Evolutionary conservation across 2,329 filamentous ascomycete species (phyloP).

Genomic region (Aspergillus floridensis): DNA sequence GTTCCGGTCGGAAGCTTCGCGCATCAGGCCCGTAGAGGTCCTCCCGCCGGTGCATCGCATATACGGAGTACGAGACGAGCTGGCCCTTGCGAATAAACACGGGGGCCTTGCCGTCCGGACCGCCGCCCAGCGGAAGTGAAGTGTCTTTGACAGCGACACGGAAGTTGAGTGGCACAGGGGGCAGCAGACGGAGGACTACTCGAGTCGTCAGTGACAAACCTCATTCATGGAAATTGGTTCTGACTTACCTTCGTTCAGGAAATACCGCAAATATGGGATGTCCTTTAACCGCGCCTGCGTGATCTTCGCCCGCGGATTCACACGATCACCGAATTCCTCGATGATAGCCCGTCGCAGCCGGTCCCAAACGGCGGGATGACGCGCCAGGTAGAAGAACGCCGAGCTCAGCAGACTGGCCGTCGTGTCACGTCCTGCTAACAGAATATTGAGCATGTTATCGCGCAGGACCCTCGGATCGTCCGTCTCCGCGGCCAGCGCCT

Average conservation of each 20-base stretch:
- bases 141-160: slow-evolving; percentile 44
- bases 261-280: slow-evolving; percentile 40
- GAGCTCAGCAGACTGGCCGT: slow-evolving; percentile 48
- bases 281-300: slow-evolving; percentile 45
- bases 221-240: neutral
- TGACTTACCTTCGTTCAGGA: slow-evolving; percentile 36
- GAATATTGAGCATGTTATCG: slow-evolving; percentile 50
- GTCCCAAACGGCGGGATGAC: slow-evolving; percentile 36
- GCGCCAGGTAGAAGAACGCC: slow-evolving; percentile 49
- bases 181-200: slow-evolving; percentile 43
- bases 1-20: slow-evolving; percentile 48
- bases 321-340: slow-evolving; percentile 43
- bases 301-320: slow-evolving; percentile 36
- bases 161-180: slow-evolving; percentile 47
- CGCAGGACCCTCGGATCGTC: slow-evolving; percentile 47
- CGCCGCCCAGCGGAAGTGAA: slow-evolving; percentile 54
- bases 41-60: slow-evolving; percentile 69
- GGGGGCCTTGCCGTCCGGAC: slow-evolving; percentile 57
- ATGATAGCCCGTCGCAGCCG: slow-evolving; percentile 37
- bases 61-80: slow-evolving; percentile 63
- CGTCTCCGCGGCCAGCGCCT: slow-evolving; percentile 48
- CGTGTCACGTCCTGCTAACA: slow-evolving; percentile 54
- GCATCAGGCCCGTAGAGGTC: slow-evolving; percentile 48
- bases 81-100: slow-evolving; percentile 66
- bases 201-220: neutral